Evolutionary conservation across 1,284 basidiomycete genomes (phyloP).

Genomic region (Mycosarcoma mackinlayi): DNA sequence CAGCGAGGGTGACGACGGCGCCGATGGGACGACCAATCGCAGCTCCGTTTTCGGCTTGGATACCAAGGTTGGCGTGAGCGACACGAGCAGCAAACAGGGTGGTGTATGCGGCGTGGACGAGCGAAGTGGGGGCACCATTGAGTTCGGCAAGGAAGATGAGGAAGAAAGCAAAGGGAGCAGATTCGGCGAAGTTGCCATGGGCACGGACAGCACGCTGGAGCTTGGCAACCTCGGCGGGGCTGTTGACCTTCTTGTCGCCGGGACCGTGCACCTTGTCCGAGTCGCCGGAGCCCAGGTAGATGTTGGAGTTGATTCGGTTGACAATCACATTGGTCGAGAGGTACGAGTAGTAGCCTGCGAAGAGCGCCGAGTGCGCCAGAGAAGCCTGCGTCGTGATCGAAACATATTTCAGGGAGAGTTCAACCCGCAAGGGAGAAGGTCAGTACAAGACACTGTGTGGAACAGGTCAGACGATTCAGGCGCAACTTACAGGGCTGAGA

Average conservation of each 20-base stretch:
- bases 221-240: conserved; percentile 46
- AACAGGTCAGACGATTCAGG: neutral
- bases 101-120: conserved; percentile 65
- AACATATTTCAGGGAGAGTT: conserved; percentile 1
- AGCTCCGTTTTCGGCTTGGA: conserved; percentile 29
- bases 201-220: conserved; percentile 60
- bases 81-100: conserved; percentile 63
- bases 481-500: conserved; percentile 55
- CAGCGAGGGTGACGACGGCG: conserved; percentile 46
- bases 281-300: conserved; percentile 53
- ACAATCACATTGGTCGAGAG: conserved; percentile 56
- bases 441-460: neutral
- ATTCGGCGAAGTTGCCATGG: conserved; percentile 65
- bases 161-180: conserved; percentile 62
- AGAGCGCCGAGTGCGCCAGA: conserved; percentile 67
- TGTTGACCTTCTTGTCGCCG: conserved; percentile 26
- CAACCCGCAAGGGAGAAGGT: conserved; percentile 2
- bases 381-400: conserved; percentile 51
- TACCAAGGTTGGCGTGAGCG: conserved; percentile 55
- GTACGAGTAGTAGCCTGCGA: conserved; percentile 65
- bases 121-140: conserved; percentile 67
- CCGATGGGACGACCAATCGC: conserved; percentile 53
- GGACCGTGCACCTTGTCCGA: conserved; percentile 31
- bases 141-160: conserved; percentile 68
- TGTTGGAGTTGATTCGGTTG: conserved; percentile 57